Conservation (phyloP, 345 rosid genomes). For the Eutrema japonicum region DNA sequence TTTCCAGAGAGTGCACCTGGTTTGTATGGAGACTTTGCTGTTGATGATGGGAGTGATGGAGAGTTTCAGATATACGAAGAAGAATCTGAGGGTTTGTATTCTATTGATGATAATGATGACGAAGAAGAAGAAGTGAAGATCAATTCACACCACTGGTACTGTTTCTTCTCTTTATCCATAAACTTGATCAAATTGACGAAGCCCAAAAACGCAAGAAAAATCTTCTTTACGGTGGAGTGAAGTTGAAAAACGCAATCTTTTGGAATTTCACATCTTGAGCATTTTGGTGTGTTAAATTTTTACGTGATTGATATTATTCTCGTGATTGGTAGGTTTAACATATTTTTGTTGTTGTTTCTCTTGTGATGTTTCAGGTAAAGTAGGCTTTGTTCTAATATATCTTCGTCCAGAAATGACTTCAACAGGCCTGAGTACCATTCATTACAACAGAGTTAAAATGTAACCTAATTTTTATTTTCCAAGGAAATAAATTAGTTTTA, state of each 20-base stretch:
- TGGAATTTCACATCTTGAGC: conserved; percentile 14
- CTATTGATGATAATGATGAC: conserved; percentile 44
- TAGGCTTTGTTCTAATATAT: conserved; percentile 21
- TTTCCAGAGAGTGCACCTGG: conserved; percentile 59
- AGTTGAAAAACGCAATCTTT: not conserved
- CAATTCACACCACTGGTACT: conserved; percentile 26
- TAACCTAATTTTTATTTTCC: not conserved
- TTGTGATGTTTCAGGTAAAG: conserved; percentile 39
- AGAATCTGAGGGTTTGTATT: conserved; percentile 62
- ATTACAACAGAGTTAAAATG: conserved; percentile 15
- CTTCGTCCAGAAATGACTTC: conserved; percentile 14
- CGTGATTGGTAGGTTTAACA: conserved; percentile 12
- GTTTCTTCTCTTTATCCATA: conserved; percentile 14
- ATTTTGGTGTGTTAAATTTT: conserved; percentile 10
- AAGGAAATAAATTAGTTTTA: not conserved
- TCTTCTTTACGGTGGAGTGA: not conserved
- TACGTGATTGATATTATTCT: not conserved
- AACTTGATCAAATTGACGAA: not conserved
- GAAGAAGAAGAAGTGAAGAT: conserved; percentile 30
- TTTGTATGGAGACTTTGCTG: conserved; percentile 51
- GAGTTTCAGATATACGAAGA: conserved; percentile 87
- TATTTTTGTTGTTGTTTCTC: conserved; percentile 1
- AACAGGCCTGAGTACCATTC: conserved; percentile 3
- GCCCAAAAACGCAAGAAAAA: not conserved
- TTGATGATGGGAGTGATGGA: conserved; percentile 60